Percentiles rank a stretch among this genome's conserved stretches.
These are phyloP conservation scores for Cnidoscolus chayamansa DNA, from an alignment of 441 rosid genomes.

Conservation along the genomic window DNA sequence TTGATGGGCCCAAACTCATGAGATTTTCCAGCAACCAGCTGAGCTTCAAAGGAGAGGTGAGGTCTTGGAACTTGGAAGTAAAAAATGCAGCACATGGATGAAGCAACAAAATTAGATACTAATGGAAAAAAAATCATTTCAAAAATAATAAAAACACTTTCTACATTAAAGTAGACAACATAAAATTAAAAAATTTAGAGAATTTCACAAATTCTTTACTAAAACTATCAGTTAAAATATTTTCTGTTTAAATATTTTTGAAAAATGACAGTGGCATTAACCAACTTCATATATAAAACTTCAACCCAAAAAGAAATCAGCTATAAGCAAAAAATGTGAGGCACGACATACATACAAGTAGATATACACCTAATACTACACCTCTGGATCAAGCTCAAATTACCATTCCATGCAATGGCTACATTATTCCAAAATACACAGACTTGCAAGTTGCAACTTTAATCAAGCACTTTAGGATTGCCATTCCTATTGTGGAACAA, in stretches of 20 bases:
- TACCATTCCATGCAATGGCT: neutral
- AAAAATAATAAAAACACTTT: too few species aligned
- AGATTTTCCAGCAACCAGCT: conserved; percentile 95
- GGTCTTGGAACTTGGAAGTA: conserved; percentile 87
- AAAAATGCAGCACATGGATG: conserved; percentile 17
- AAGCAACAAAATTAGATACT: neutral
- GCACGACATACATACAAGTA: neutral
- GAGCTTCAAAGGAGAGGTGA: conserved; percentile 98
- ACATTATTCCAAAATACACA: neutral
- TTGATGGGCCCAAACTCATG: conserved; percentile 73
- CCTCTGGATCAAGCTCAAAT: neutral
- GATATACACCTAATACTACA: neutral
- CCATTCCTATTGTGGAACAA: neutral
- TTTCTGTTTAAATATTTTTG: neutral
- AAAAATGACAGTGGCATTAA: neutral
- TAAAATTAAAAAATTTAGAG: neutral
- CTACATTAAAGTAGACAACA: too few species aligned
- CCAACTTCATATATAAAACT: neutral
- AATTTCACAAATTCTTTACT: neutral
- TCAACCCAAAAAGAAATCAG: neutral
- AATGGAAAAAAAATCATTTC: too few species aligned
- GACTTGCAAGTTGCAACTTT: neutral
- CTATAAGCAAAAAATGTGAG: neutral
- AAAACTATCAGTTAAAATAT: neutral
- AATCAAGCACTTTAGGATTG: neutral